Evolutionary conservation across 2,329 filamentous ascomycete genomes (phyloP).

Genomic region (Calonectria leucothoes): DNA sequence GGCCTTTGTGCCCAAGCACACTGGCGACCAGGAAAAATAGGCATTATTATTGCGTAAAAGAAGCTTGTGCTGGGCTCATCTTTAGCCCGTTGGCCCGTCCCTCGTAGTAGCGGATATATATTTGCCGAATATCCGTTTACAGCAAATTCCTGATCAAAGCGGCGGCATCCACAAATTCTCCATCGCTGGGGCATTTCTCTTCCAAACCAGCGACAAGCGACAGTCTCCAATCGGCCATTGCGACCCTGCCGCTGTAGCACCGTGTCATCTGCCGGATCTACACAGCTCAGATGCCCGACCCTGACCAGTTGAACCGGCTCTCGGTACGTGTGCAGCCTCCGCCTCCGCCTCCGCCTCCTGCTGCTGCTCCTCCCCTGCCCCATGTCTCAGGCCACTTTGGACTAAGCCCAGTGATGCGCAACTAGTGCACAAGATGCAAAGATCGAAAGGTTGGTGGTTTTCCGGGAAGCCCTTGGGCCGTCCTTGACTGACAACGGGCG

Average conservation of each 20-base stretch:
- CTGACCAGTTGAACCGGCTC: slow-evolving; percentile 39
- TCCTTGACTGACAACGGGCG: neutral
- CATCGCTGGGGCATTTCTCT: neutral
- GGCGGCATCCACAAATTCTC: neutral
- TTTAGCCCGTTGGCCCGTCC: neutral
- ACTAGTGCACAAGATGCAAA: slow-evolving; percentile 42
- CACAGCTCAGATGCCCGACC: slow-evolving; percentile 11
- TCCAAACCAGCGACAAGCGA: neutral
- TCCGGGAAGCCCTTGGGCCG: neutral
- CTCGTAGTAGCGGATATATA: slow-evolving; percentile 1
- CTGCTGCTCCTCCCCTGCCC: neutral
- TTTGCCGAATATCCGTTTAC: slow-evolving; percentile 18
- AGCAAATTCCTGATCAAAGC: neutral
- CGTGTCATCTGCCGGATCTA: neutral
- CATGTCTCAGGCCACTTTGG: neutral
- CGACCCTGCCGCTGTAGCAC: slow-evolving; percentile 3
- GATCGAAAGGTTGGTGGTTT: slow-evolving; percentile 36
- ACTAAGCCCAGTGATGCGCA: neutral
- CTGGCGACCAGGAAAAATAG: neutral
- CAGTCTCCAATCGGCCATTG: neutral
- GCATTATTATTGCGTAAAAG: slow-evolving; percentile 13
- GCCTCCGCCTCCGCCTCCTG: too few species aligned
- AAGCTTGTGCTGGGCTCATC: neutral
- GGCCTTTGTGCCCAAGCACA: neutral
- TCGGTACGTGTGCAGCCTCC: slow-evolving; percentile 31